Evolutionary conservation across 257 asterid genomes (phyloP), one percentile per base, ranked within the genome.

Genomic region (Vinca minor): DNA sequence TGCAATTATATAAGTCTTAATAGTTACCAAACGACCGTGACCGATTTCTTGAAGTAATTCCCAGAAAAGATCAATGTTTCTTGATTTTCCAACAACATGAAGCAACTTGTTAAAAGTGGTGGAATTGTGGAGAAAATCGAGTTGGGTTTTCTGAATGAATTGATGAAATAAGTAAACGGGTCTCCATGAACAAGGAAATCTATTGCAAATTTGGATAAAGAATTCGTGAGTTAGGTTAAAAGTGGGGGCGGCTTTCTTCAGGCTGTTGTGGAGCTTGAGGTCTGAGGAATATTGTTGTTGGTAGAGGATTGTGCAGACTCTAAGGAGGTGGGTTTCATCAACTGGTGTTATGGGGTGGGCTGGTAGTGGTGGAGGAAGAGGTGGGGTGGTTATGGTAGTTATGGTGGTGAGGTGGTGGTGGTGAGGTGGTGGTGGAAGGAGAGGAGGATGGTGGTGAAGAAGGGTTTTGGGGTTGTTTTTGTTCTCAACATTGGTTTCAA

Each of bases 301-400:
- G 87, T 89, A 87, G 79, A 92, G 96, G 70, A 92, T 69, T 23
- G 95, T 91, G 76, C 87, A 91, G 48, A 91, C 84, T 70, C 88
- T 79, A 50, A 83, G 77, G 48, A 91, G 87, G 56, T 86, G 94
- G 63, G 86, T 73, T 71, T 84, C 86, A 36, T 88, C 66, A 5
- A 85, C 77, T 5, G 89, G 85, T 38, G 68, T 23, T 35, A 55
- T 69, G 57, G 78, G 66, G 38, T 50, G 78, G 66, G 38, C 49
- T 67, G 8, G 69, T 39, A 32, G n/a, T n/a, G 50, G 39, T 28
- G 59, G 66, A 1, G 56, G 71, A n/a, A 66, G 65, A 57, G 73
- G 4, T n/a, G 69, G 38, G 67, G 61, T 46, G 67, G 61, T 46
- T 68, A 68, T 44, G 35, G 67, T 25, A 29, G 66, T 42, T 48